These are phyloP conservation scores for Penicillium sp. DNA, from an alignment of 2,329 filamentous ascomycete species.

Conservation along the genomic window DNA sequence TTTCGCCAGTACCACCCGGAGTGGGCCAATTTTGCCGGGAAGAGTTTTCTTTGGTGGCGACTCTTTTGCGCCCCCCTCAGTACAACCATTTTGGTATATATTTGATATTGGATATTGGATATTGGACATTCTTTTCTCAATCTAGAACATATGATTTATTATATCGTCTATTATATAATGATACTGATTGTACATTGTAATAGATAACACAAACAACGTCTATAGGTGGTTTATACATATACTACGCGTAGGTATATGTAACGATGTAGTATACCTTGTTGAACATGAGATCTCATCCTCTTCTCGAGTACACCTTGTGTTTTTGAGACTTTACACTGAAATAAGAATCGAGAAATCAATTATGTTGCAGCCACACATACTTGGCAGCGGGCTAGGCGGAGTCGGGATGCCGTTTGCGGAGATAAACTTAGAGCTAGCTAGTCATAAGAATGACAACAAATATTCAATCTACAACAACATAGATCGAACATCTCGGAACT, in stretches of 20 bases:
- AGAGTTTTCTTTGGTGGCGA: constrained; percentile 9
- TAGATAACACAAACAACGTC: neutral
- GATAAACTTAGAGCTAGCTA: neutral
- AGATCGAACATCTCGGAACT: too few species aligned
- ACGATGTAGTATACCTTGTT: neutral
- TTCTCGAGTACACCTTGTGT: neutral
- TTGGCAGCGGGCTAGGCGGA: neutral
- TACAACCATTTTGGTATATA: neutral
- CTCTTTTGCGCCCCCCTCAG: neutral
- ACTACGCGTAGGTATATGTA: too few species aligned
- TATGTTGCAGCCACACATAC: neutral
- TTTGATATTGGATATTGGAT: neutral
- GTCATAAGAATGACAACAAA: constrained; percentile 1
- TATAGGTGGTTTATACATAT: neutral
- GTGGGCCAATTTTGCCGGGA: constrained; percentile 10
- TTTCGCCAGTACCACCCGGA: neutral
- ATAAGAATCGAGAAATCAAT: neutral
- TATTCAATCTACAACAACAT: too few species aligned
- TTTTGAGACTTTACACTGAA: neutral
- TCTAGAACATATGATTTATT: neutral
- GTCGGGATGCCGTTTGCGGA: constrained; percentile 4
- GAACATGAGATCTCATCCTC: neutral
- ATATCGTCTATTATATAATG: neutral
- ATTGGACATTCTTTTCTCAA: neutral
- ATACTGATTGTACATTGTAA: neutral